Conservation (phyloP, 164 flowering plant genomes). For the Paratinospora sagittata region DNA sequence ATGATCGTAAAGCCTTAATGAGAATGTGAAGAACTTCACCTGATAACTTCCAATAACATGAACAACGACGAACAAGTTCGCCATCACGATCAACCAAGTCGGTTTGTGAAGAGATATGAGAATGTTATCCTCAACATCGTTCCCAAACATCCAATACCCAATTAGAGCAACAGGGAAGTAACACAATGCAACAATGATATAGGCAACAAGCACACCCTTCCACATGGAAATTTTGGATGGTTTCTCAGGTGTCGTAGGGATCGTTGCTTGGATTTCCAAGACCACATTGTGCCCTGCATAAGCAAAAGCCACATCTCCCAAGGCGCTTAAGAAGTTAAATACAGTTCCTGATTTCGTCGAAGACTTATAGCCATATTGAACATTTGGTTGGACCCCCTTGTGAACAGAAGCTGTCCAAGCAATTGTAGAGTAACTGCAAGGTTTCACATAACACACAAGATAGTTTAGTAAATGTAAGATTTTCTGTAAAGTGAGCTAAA, state of each 20-base stretch:
- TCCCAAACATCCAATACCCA: slow-evolving; percentile 51
- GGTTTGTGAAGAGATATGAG: slow-evolving; percentile 48
- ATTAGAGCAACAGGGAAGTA: slow-evolving; percentile 52
- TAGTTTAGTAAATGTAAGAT: background rate
- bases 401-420: slow-evolving; percentile 44
- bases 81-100: slow-evolving; percentile 47
- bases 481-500: no score
- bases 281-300: slow-evolving; percentile 73
- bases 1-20: no score
- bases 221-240: slow-evolving; percentile 69
- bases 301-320: slow-evolving; percentile 62
- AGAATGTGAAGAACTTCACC: slow-evolving; percentile 24
- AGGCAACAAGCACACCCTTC: slow-evolving; percentile 49
- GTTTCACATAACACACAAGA: background rate
- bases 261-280: slow-evolving; percentile 65
- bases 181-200: slow-evolving; percentile 40
- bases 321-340: slow-evolving; percentile 43
- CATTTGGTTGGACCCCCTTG: slow-evolving; percentile 38
- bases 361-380: slow-evolving; percentile 29
- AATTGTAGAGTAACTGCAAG: slow-evolving; percentile 46
- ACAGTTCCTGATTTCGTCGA: slow-evolving; percentile 25
- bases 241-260: slow-evolving; percentile 55
- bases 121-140: slow-evolving; percentile 46
- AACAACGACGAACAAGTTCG: slow-evolving; percentile 54
- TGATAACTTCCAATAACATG: slow-evolving; percentile 63